A percentile compares a stretch with the other conserved stretches of the same genome.
These are phyloP conservation scores for Castanospermum australe DNA, from an alignment of 306 rosid species.

Conservation along the genomic window DNA sequence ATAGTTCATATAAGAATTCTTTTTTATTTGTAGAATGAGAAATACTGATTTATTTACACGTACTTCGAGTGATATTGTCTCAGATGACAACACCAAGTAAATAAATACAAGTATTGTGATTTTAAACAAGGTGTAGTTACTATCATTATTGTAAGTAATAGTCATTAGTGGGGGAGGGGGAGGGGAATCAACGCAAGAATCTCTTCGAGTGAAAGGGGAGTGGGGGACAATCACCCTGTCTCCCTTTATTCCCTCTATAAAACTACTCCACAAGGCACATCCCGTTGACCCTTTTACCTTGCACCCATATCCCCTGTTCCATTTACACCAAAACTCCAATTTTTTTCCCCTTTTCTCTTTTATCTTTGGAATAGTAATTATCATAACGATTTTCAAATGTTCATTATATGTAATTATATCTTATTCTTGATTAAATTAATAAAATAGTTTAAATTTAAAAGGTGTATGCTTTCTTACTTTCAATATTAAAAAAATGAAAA, in stretches of 20 bases:
- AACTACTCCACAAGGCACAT: background rate
- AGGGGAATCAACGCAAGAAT: background rate
- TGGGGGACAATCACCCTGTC: background rate
- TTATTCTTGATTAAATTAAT: too few relatives aligned
- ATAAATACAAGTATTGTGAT: too few relatives aligned
- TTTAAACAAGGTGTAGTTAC: background rate
- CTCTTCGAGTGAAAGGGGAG: conserved; percentile 4
- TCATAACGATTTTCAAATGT: too few relatives aligned
- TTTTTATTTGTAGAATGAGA: background rate
- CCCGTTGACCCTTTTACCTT: background rate
- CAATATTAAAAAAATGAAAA: too few relatives aligned
- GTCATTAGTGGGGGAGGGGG: background rate
- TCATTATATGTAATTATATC: too few relatives aligned
- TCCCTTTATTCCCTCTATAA: background rate
- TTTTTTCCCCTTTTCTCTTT: too few relatives aligned
- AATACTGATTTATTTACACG: background rate
- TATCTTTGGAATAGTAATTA: too few relatives aligned
- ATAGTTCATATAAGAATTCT: background rate
- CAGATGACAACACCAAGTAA: too few relatives aligned
- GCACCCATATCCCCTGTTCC: background rate
- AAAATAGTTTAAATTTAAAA: too few relatives aligned
- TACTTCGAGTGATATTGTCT: too few relatives aligned
- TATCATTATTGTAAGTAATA: background rate
- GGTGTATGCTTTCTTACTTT: too few relatives aligned
- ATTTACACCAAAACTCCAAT: too few relatives aligned